A percentile compares a stretch with the other conserved stretches of the same genome.
These are phyloP conservation scores for Mortierella claussenii DNA, from an alignment of 192 early-diverging fungal genomes.

Conservation along the genomic window DNA sequence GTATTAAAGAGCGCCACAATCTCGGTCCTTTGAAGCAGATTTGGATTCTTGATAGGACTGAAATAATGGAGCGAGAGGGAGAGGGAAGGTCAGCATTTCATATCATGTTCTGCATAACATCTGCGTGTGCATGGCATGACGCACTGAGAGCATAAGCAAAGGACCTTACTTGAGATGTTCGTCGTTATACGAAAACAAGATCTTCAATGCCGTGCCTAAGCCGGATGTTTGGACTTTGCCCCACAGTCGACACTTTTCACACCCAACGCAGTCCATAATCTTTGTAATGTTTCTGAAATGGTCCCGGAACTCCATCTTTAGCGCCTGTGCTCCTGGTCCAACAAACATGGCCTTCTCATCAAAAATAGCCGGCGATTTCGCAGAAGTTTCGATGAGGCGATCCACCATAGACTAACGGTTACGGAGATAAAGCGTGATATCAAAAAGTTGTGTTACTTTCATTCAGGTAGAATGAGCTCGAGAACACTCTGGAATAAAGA, in stretches of 20 bases:
- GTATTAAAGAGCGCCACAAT: conserved; percentile 92
- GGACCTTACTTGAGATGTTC: conserved; percentile 64
- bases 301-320: conserved; percentile 88
- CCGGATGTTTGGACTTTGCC: conserved; percentile 95
- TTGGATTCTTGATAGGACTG: conserved; percentile 62
- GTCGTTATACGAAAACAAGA: conserved; percentile 92
- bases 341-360: conserved; percentile 89
- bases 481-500: no score
- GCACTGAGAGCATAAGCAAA: no score
- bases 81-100: no score
- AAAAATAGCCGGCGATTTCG: conserved; percentile 77
- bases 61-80: no score
- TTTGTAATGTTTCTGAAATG: conserved; percentile 94
- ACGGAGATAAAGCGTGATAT: no score
- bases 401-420: conserved; percentile 66
- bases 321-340: conserved; percentile 68
- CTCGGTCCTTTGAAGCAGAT: conserved; percentile 76
- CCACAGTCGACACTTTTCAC: conserved; percentile 98
- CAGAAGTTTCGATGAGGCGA: conserved; percentile 61
- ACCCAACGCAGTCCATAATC: conserved; percentile 98
- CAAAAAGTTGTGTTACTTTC: no score
- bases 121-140: no score
- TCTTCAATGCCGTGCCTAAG: conserved; percentile 92
- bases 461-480: no score
- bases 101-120: no score